phyloP scores from a whole-genome alignment of 1,284 basidiomycete genomes.

The Irpex sp. region DNA sequence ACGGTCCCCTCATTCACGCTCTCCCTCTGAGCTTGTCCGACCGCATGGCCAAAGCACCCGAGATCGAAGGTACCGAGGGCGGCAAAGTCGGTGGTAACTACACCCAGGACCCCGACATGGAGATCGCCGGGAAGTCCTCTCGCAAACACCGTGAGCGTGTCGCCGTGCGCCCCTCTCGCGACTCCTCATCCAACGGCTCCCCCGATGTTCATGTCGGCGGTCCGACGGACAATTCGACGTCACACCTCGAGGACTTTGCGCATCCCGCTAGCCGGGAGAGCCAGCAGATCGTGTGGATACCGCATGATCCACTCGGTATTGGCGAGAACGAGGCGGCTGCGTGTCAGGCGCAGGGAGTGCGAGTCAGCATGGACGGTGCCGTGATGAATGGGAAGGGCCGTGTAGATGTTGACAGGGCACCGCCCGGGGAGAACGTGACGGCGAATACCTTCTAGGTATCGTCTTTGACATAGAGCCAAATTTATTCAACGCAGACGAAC shows the following conservation, averaged over 20 bases:
- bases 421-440: conserved; percentile 28
- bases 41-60: conserved; percentile 32
- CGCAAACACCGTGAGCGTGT: conserved; percentile 42
- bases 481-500: too few species aligned
- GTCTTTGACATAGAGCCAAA: too few species aligned
- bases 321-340: conserved; percentile 56
- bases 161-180: conserved; percentile 39
- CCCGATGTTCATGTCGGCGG: conserved; percentile 2
- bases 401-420: conserved; percentile 45
- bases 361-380: conserved; percentile 50
- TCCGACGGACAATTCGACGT: conserved; percentile 19
- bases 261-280: conserved; percentile 74
- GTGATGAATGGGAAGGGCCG: conserved; percentile 64
- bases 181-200: conserved; percentile 47
- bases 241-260: conserved; percentile 50
- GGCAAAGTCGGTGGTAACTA: conserved; percentile 11
- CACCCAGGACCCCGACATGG: neutral
- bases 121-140: conserved; percentile 14
- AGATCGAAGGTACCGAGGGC: conserved; percentile 14
- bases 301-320: conserved; percentile 64
- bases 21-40: conserved; percentile 78
- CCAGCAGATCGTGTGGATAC: conserved; percentile 78
- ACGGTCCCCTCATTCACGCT: conserved; percentile 54
- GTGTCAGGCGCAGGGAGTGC: conserved; percentile 53
- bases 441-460: neutral